Evolutionary conservation across 495 filamentous ascomycete genomes (phyloP).

Genomic region (Amniculicola lignicola): DNA sequence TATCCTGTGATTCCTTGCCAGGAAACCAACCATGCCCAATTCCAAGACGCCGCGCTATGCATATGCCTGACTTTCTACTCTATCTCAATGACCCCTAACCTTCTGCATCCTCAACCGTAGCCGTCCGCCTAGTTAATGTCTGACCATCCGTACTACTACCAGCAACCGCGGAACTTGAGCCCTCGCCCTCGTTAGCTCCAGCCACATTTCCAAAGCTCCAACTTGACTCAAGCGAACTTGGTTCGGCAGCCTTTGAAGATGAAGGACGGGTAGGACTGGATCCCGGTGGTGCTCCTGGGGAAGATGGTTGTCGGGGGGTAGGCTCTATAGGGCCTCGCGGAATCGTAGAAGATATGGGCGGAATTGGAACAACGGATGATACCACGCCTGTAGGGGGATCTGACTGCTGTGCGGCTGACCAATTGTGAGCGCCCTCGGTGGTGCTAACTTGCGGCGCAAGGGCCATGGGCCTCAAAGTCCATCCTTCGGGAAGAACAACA

Average conservation of each 20-base stretch:
- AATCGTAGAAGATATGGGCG: not conserved
- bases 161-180: constrained; percentile 22
- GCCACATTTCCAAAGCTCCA: constrained; percentile 28
- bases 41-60: constrained; percentile 33
- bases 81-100: constrained; percentile 13
- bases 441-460: constrained; percentile 2
- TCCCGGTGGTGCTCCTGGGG: constrained; percentile 4
- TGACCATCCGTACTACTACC: constrained; percentile 13
- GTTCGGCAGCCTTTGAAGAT: constrained; percentile 19
- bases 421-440: not conserved
- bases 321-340: not conserved
- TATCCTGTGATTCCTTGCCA: no score
- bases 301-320: not conserved
- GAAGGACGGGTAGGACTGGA: constrained; percentile 1
- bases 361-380: not conserved
- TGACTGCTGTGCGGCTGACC: not conserved
- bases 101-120: constrained; percentile 30
- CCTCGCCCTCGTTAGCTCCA: constrained; percentile 4
- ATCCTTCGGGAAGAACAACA: constrained; percentile 68
- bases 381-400: not conserved
- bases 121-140: constrained; percentile 17
- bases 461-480: constrained; percentile 53
- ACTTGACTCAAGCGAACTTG: constrained; percentile 23
- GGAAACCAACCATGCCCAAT: no score
- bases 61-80: not conserved